Evolutionary conservation across 2,329 filamentous ascomycete species (phyloP).

Genomic region (Neocatenulostroma microsporum): DNA sequence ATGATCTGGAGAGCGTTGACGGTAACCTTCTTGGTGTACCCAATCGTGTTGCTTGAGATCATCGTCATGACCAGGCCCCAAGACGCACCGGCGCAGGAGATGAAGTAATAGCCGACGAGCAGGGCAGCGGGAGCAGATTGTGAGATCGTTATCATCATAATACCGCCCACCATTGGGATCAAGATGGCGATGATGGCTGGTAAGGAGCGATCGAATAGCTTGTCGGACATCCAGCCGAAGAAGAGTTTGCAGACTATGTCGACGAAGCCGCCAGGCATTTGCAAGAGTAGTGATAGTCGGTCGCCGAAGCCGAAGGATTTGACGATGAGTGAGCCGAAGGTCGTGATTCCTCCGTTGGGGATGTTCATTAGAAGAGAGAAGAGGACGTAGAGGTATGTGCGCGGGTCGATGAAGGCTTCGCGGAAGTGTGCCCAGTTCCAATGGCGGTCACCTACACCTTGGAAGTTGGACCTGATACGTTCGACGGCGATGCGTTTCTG

Average conservation of each 20-base stretch:
- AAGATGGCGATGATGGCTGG: slow-evolving; percentile 47
- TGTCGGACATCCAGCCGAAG: slow-evolving; percentile 51
- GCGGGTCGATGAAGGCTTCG: slow-evolving; percentile 50
- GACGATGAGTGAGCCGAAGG: slow-evolving; percentile 57
- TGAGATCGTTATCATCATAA: too few species aligned
- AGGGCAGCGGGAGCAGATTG: too few species aligned
- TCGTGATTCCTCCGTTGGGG: slow-evolving; percentile 42
- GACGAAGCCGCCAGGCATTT: slow-evolving; percentile 57
- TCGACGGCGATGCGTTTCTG: slow-evolving; percentile 64
- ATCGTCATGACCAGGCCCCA: slow-evolving; percentile 56
- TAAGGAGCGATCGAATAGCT: slow-evolving; percentile 46
- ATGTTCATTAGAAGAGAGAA: slow-evolving; percentile 5
- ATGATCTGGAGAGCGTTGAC: too few species aligned
- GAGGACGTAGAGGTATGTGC: slow-evolving; percentile 54
- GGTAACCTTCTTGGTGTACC: slow-evolving; percentile 47
- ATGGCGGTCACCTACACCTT: slow-evolving; percentile 43
- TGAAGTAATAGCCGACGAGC: slow-evolving; percentile 61
- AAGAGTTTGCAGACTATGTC: slow-evolving; percentile 53
- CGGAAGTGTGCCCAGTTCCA: slow-evolving; percentile 48
- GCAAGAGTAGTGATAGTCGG: slow-evolving; percentile 56
- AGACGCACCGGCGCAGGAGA: too few species aligned
- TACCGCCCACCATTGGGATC: slow-evolving; percentile 47
- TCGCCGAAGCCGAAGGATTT: slow-evolving; percentile 57
- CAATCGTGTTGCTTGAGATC: slow-evolving; percentile 53
- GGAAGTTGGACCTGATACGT: slow-evolving; percentile 64